phyloP scores from a whole-genome alignment of 768 basidiomycete genomes.

The Termitomyces sp. region DNA sequence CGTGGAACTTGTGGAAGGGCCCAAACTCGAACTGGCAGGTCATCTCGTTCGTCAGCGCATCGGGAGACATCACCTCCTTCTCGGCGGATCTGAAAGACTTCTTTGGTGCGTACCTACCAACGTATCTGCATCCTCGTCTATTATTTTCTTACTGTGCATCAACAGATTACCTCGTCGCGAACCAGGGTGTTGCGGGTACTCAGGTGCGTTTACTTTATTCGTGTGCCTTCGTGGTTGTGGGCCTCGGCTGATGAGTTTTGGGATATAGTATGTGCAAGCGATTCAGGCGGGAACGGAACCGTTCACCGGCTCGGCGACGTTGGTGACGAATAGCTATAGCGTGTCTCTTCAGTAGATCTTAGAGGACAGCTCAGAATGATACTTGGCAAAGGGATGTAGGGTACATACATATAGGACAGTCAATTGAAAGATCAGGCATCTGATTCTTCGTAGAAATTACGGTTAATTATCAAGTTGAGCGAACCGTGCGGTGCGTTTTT shows the following conservation, averaged over 20 bases:
- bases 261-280: conserved; percentile 39
- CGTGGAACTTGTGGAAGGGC: conserved; percentile 53
- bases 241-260: neutral
- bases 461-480: too few species aligned
- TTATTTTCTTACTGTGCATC: neutral
- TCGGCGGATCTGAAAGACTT: conserved; percentile 47
- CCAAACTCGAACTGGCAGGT: conserved; percentile 52
- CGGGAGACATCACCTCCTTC: conserved; percentile 45
- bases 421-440: too few species aligned
- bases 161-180: conserved; percentile 37
- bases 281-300: conserved; percentile 54
- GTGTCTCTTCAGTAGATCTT: conserved; percentile 1
- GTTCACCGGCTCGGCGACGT: conserved; percentile 42
- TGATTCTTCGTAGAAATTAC: too few species aligned
- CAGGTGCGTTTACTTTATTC: conserved; percentile 26
- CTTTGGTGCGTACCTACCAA: conserved; percentile 35
- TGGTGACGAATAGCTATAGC: conserved; percentile 26
- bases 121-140: neutral
- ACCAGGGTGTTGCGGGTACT: conserved; percentile 40
- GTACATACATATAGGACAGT: neutral
- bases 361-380: neutral
- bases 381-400: neutral
- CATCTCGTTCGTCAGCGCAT: conserved; percentile 45
- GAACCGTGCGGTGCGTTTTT: too few species aligned
- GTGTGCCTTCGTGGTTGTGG: too few species aligned